Evolutionary conservation across 345 rosid genomes (phyloP), one percentile per base, ranked within the genome.

Genomic region (Camelina sativa): DNA sequence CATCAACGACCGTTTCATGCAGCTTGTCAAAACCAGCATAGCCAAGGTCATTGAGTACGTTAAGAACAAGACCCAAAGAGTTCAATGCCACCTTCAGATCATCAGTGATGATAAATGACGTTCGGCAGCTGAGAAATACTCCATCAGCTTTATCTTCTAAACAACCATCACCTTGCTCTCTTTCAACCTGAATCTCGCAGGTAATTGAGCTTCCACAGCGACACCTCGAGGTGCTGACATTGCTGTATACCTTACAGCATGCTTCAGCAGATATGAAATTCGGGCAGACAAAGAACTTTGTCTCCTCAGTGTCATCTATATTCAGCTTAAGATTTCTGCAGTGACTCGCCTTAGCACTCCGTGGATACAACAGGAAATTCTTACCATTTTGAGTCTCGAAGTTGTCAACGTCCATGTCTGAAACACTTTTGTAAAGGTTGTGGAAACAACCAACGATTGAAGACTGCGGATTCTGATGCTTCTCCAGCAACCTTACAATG

Each of bases 101-200:
- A 47, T 79, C 79, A 23, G 76, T 74, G n/a, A 64, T 63, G 37
- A 79, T 74, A 58, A 63, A 79, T 6, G 69, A 66, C 0, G 75
- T 62, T 64, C 69, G 8, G 35, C 74, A 52, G 3, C 56, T 63
- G 4, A 11, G 35, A 66, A 79, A 64, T 3, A 79, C 69, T 50
- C 76, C 55, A 63, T 69, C 53, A 16, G 0, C 38, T 48, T 35
- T 7, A 9, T 37, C 23, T 23, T 30, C 40, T 53, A 11, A 37
- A 13, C 13, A 13, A 0, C 51, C 46, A 32, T 16, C 54, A 28
- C 1, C 19, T 43, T 47, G 2, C 23, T 48, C 51, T 10, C 2
- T 54, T 56, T 35, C 56, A 37, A 48, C 17, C 10, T 13, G 30
- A 35, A 55, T 5, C 56, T 15, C 28, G 0, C 2, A 4, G 0